Percentiles rank a stretch among this genome's conserved stretches.
Conservation (phyloP, 108 stramenopile species). For the Cyclostephanos invisitatus region DNA sequence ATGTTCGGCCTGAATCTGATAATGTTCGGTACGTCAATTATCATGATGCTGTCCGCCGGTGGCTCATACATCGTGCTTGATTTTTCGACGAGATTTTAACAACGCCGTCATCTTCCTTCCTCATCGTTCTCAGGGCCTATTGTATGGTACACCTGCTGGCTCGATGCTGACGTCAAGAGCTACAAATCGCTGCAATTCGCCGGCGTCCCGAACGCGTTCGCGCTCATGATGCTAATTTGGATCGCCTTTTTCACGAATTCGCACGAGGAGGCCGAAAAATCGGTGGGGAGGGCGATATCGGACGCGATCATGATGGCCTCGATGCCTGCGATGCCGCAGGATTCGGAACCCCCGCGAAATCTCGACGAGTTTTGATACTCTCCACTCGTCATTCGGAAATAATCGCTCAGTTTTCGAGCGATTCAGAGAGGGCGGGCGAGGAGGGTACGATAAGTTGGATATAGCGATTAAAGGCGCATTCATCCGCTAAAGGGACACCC, state of each 20-base stretch:
- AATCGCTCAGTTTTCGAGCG: not conserved
- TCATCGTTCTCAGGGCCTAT: slow-evolving; percentile 39
- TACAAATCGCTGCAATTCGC: slow-evolving; percentile 62
- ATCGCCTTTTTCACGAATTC: slow-evolving; percentile 55
- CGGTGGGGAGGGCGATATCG: slow-evolving; percentile 26
- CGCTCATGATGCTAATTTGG: slow-evolving; percentile 69
- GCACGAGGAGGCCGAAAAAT: slow-evolving; percentile 52
- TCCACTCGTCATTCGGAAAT: not conserved
- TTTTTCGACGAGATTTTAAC: too few relatives aligned
- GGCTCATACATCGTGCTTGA: not conserved
- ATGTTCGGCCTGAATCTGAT: slow-evolving; percentile 70
- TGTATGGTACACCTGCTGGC: slow-evolving; percentile 55
- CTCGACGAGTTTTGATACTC: slow-evolving; percentile 19
- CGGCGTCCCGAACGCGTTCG: slow-evolving; percentile 61
- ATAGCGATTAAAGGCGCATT: too few relatives aligned
- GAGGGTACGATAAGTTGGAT: not conserved
- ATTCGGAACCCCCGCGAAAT: not conserved
- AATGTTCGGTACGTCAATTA: slow-evolving; percentile 44
- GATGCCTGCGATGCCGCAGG: not conserved
- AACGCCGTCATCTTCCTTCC: not conserved
- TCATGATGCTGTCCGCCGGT: not conserved
- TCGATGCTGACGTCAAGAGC: slow-evolving; percentile 54
- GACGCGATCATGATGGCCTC: slow-evolving; percentile 4
- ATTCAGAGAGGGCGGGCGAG: too few relatives aligned
- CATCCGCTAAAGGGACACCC: too few relatives aligned